A percentile compares a stretch with the other conserved stretches of the same genome.
These are phyloP conservation scores for Penicillium sp. DNA, from an alignment of 2,329 filamentous ascomycete genomes.

Conservation along the genomic window DNA sequence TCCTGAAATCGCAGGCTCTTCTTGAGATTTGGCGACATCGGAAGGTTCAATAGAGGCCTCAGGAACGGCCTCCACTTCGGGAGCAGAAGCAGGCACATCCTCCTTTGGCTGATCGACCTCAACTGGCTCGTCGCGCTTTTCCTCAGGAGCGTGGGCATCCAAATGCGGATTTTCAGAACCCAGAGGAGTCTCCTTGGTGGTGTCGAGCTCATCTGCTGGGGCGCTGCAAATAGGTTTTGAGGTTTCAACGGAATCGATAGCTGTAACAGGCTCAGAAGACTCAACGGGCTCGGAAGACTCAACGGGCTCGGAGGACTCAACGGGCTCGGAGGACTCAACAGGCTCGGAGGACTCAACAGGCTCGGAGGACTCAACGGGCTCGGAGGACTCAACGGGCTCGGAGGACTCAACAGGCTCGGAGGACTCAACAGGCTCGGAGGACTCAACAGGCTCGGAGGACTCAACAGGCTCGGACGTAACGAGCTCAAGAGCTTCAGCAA, in stretches of 20 bases:
- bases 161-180: neutral
- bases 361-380: too few relatives aligned
- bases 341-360: too few relatives aligned
- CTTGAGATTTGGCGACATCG: neutral
- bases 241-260: neutral
- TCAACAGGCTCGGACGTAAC: neutral
- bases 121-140: neutral
- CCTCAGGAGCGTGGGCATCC: neutral
- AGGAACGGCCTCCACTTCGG: neutral
- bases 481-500: neutral
- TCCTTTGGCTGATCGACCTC: constrained; percentile 5
- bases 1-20: neutral
- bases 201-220: neutral
- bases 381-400: too few relatives aligned
- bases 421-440: too few relatives aligned
- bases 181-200: neutral
- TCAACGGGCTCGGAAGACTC: neutral
- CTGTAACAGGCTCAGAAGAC: neutral
- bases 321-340: too few relatives aligned
- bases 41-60: neutral
- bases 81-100: neutral
- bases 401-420: too few relatives aligned
- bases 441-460: too few relatives aligned
- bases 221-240: neutral
- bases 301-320: neutral